Evolutionary conservation across 1,284 basidiomycete genomes (phyloP).

Genomic region (Malassezia sp.): DNA sequence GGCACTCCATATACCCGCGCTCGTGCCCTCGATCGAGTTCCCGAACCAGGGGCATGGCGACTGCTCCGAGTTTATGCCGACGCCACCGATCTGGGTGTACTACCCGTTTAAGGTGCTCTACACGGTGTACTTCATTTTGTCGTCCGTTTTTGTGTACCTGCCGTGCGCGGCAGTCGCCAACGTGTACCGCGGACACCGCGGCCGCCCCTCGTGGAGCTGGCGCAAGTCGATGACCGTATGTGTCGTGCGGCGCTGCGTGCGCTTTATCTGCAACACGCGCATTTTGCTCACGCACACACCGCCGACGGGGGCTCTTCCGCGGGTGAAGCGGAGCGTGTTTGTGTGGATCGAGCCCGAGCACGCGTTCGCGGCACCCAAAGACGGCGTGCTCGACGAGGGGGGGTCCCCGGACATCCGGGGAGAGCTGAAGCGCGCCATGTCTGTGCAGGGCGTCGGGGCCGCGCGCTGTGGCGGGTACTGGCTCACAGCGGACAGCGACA

Average conservation of each 20-base stretch:
- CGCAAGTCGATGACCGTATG: conserved; percentile 31
- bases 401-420: conserved; percentile 23
- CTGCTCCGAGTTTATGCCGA: conserved; percentile 31
- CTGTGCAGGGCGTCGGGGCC: conserved; percentile 21
- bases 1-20: too few species aligned
- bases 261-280: conserved; percentile 33
- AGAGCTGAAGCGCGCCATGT: conserved; percentile 30
- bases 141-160: conserved; percentile 25
- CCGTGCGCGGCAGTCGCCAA: conserved; percentile 28
- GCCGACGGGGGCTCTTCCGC: conserved; percentile 29
- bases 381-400: background rate
- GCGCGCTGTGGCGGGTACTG: conserved; percentile 34
- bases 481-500: conserved; percentile 14
- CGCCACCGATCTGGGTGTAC: conserved; percentile 29
- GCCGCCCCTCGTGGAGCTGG: conserved; percentile 33
- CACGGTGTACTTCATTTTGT: conserved; percentile 33
- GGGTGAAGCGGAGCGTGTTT: conserved; percentile 33
- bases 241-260: conserved; percentile 28
- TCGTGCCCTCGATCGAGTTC: conserved; percentile 25
- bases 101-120: conserved; percentile 37
- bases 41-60: conserved; percentile 32
- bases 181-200: conserved; percentile 20
- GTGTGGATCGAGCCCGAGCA: conserved; percentile 32
- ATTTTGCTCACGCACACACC: conserved; percentile 27
- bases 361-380: too few species aligned